Evolutionary conservation across 805 yeast genomes (phyloP).

Genomic region (Blastobotrys attinorum): DNA sequence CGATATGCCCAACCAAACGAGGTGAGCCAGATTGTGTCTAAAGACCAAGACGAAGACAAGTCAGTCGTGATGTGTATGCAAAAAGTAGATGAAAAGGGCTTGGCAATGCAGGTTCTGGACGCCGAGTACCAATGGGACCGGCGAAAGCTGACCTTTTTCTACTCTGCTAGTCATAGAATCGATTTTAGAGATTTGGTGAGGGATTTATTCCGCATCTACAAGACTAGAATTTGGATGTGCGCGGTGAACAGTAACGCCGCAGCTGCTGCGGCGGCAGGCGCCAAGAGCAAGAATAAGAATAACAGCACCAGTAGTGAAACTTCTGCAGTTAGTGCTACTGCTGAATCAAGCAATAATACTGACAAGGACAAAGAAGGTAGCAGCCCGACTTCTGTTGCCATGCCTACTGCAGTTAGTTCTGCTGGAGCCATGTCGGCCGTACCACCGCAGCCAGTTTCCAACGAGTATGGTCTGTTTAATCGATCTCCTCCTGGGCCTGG

Average conservation of each 20-base stretch:
- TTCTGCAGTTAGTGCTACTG: constrained; percentile 6
- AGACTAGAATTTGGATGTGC: constrained; percentile 85
- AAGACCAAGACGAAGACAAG: constrained; percentile 60
- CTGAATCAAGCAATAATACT: constrained; percentile 4
- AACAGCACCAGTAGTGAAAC: background rate
- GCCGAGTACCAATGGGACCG: constrained; percentile 85
- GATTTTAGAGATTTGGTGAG: constrained; percentile 73
- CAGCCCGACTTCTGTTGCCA: constrained; percentile 1
- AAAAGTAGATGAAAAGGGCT: constrained; percentile 39
- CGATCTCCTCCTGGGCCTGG: no score
- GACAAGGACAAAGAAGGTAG: background rate
- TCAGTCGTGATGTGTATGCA: constrained; percentile 60
- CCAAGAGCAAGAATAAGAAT: background rate
- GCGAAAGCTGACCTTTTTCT: constrained; percentile 70
- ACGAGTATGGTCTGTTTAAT: constrained; percentile 1
- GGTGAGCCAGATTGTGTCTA: constrained; percentile 47
- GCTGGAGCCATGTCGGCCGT: no score
- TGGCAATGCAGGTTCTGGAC: constrained; percentile 57
- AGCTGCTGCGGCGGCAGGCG: no score
- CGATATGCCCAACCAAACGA: constrained; percentile 57
- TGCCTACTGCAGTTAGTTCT: background rate
- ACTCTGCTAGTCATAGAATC: constrained; percentile 54
- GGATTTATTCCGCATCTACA: constrained; percentile 65
- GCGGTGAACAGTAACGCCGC: no score
- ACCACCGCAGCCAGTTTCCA: constrained; percentile 1